Evolutionary conservation across 2,329 filamentous ascomycete species (phyloP).

Genomic region (Ascochyta koolunga): DNA sequence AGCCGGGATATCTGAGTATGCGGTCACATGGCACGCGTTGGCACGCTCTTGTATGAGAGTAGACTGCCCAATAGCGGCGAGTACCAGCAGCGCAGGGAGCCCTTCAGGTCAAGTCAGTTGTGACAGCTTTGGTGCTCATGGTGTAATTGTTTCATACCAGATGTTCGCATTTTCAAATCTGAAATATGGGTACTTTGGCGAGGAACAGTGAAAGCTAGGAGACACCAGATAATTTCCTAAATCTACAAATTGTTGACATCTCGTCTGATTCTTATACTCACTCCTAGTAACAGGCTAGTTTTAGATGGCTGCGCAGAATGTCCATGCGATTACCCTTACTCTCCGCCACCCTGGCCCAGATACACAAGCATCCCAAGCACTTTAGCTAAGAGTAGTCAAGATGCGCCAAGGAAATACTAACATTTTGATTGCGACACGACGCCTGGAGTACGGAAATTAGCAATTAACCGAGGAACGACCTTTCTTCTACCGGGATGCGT

Average conservation of each 20-base stretch:
- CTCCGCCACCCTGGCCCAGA: conserved; percentile 9
- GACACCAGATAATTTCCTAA: neutral
- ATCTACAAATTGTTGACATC: neutral
- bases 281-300: neutral
- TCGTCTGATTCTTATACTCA: conserved; percentile 4
- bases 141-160: neutral
- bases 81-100: conserved; percentile 10
- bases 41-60: conserved; percentile 11
- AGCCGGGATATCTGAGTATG: conserved; percentile 20
- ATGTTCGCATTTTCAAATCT: conserved; percentile 4
- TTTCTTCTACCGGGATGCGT: neutral
- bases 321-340: neutral
- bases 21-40: conserved; percentile 28
- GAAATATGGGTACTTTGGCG: neutral
- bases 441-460: neutral
- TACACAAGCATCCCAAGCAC: conserved; percentile 26
- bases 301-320: neutral
- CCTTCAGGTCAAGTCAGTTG: neutral
- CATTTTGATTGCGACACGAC: conserved; percentile 13
- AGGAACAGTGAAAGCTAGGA: neutral
- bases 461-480: conserved; percentile 1
- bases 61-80: conserved; percentile 18
- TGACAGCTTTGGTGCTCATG: neutral
- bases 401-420: conserved; percentile 9
- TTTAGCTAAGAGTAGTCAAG: conserved; percentile 27